Conservation (phyloP, 2,329 filamentous ascomycete genomes). For the Madurella fahalii region DNA sequence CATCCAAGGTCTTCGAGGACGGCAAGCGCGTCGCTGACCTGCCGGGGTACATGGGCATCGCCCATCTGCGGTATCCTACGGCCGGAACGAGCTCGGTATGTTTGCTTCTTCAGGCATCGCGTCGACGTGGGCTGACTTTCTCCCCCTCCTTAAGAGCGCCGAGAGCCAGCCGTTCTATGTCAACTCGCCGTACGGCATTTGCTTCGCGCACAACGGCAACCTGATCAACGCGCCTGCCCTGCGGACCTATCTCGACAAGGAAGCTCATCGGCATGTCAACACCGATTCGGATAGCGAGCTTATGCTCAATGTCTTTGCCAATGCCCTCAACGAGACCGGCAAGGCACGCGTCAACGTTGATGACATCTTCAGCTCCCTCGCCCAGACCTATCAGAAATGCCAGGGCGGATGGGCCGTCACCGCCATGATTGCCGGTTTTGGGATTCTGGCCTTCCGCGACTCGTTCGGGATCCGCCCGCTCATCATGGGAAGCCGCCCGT, state of each 20-base stretch:
- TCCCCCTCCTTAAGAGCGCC: constrained; percentile 50
- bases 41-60: constrained; percentile 81
- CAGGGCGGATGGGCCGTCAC: constrained; percentile 79
- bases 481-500: constrained; percentile 69
- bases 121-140: constrained; percentile 26
- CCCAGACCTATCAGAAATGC: constrained; percentile 69
- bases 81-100: constrained; percentile 65
- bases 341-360: constrained; percentile 79
- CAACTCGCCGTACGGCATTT: constrained; percentile 80
- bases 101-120: background rate
- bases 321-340: constrained; percentile 76
- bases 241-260: constrained; percentile 66
- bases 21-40: constrained; percentile 69
- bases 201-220: constrained; percentile 78
- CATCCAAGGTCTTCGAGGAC: constrained; percentile 77
- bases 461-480: constrained; percentile 79
- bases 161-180: constrained; percentile 94
- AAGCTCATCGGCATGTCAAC: constrained; percentile 82
- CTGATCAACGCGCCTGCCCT: constrained; percentile 72
- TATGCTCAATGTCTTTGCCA: constrained; percentile 84
- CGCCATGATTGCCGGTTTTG: constrained; percentile 79
- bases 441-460: constrained; percentile 74
- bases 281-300: constrained; percentile 85
- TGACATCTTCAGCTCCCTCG: constrained; percentile 71
- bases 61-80: constrained; percentile 85